Percentiles rank a stretch among this genome's conserved stretches.
Conservation (phyloP, 352 stramenopile species). For the Globisporangium iwayamae region DNA sequence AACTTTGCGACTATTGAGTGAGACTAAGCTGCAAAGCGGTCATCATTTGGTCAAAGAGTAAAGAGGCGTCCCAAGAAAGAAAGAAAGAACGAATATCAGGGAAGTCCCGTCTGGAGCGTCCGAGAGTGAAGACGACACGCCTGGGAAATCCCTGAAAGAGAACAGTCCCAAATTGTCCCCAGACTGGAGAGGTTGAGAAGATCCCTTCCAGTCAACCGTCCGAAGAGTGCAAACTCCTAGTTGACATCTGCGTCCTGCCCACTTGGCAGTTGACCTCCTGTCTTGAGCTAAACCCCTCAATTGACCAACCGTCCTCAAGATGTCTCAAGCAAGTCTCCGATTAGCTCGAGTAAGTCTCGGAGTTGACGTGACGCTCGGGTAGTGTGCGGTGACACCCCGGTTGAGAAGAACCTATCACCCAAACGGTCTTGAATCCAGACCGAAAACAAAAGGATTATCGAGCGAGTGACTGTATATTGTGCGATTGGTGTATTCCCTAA, state of each 20-base stretch:
- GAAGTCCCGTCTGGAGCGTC: neutral
- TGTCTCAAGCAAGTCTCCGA: neutral
- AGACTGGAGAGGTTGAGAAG: neutral
- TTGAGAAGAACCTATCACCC: neutral
- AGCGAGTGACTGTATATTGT: no score
- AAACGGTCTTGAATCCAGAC: neutral
- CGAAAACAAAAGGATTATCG: neutral
- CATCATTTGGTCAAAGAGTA: neutral
- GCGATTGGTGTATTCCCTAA: no score
- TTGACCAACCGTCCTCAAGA: neutral
- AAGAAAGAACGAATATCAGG: conserved; percentile 2
- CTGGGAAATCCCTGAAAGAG: neutral
- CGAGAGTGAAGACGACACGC: neutral
- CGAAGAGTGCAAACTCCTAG: neutral
- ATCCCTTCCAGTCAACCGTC: neutral
- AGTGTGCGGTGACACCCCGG: neutral
- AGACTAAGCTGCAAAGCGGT: neutral
- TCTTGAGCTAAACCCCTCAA: neutral
- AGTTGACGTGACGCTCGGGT: neutral
- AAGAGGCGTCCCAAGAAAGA: neutral
- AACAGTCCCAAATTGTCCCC: neutral
- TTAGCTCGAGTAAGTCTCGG: neutral
- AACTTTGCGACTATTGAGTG: neutral
- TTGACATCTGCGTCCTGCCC: neutral
- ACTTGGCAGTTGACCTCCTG: neutral